Conservation (phyloP, 345 rosid species). For the Eucalyptus melliodora region DNA sequence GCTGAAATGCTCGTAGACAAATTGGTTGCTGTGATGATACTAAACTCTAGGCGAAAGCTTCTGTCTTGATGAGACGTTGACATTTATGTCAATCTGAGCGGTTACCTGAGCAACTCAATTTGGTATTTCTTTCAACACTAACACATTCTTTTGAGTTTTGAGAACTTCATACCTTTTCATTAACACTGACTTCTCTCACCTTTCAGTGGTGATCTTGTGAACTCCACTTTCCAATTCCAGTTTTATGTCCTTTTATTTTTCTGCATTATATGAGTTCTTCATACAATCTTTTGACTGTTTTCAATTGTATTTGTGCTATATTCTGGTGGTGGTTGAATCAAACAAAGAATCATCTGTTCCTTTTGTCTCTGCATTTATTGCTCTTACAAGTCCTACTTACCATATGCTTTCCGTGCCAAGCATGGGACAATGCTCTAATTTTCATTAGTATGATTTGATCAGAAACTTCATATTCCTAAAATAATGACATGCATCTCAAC, state of each 20-base stretch:
- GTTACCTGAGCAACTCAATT: constrained; percentile 45
- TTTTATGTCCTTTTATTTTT: not conserved
- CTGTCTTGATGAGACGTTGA: constrained; percentile 18
- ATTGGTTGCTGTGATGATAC: constrained; percentile 24
- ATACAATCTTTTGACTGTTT: not conserved
- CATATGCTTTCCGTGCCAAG: not conserved
- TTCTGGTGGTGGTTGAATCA: not conserved
- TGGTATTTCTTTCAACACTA: not conserved
- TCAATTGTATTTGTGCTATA: not conserved
- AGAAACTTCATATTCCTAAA: not conserved
- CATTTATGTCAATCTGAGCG: constrained; percentile 29
- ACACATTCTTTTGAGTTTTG: not conserved
- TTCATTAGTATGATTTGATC: not conserved
- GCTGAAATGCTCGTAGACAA: not conserved
- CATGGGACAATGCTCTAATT: not conserved
- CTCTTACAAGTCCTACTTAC: not conserved
- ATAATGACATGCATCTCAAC: not conserved
- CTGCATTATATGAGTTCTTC: not conserved
- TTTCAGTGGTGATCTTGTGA: not conserved
- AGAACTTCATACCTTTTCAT: not conserved
- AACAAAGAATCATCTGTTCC: not conserved
- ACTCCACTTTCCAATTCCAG: not conserved
- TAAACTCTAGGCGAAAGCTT: not conserved
- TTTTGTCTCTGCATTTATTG: not conserved
- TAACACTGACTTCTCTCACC: not conserved